These are phyloP conservation scores for Exidia glandulosa DNA, from an alignment of 768 basidiomycete genomes.

Conservation along the genomic window DNA sequence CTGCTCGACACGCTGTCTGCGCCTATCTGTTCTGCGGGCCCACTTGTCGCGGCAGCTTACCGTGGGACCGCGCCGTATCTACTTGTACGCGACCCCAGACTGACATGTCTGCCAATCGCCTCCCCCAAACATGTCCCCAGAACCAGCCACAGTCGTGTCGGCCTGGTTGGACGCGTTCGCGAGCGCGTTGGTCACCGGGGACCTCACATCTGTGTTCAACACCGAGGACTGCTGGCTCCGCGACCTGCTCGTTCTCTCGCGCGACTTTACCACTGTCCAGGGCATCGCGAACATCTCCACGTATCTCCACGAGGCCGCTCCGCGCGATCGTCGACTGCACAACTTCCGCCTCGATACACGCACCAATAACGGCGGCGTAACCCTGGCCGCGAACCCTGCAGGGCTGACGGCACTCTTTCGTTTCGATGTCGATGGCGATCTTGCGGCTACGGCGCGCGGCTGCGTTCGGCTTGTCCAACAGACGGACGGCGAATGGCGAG, in stretches of 20 bases:
- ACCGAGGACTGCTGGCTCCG: slow-evolving; percentile 7
- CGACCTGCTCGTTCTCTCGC: slow-evolving; percentile 32
- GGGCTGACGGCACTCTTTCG: slow-evolving; percentile 13
- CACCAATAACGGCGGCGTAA: slow-evolving; percentile 4
- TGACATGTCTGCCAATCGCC: too few species aligned
- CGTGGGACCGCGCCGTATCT: too few species aligned
- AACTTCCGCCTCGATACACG: slow-evolving; percentile 4
- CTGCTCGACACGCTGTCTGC: too few species aligned
- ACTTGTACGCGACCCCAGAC: too few species aligned
- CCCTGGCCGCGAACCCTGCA: slow-evolving; percentile 20
- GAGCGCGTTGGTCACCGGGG: not conserved
- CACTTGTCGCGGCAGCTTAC: too few species aligned
- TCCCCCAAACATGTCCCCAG: not conserved
- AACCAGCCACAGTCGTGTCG: not conserved
- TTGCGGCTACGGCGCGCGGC: slow-evolving; percentile 23
- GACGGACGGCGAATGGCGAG: slow-evolving; percentile 22
- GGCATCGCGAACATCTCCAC: slow-evolving; percentile 23
- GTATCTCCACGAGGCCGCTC: slow-evolving; percentile 16
- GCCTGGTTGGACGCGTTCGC: not conserved
- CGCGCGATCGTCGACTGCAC: not conserved
- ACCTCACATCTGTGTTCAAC: not conserved
- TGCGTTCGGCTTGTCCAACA: slow-evolving; percentile 21
- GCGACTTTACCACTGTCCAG: slow-evolving; percentile 29
- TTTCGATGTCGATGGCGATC: slow-evolving; percentile 27
- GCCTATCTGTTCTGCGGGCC: too few species aligned